These are phyloP conservation scores for Alternaria sp. DNA, from an alignment of 2,329 filamentous ascomycete species.

Conservation along the genomic window DNA sequence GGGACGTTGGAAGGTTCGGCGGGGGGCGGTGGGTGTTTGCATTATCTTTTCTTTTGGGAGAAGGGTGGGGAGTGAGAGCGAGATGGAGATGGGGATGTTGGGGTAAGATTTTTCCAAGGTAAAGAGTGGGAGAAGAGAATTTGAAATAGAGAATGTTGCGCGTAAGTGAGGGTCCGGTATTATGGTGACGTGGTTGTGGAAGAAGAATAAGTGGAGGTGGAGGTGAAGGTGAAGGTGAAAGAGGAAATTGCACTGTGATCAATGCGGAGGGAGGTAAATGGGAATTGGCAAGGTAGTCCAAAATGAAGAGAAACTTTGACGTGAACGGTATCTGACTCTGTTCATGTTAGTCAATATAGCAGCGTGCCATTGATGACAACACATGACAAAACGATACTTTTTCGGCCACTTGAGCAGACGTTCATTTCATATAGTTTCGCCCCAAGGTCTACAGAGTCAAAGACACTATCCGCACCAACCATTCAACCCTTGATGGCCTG, in stretches of 20 bases:
- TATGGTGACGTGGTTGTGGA: background rate
- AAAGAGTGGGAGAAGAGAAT: background rate
- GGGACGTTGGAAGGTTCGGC: constrained; percentile 7
- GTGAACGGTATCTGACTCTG: no score
- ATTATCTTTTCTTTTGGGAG: background rate
- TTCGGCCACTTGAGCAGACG: no score
- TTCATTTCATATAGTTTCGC: no score
- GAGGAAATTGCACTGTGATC: background rate
- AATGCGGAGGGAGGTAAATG: background rate
- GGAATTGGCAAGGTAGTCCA: background rate
- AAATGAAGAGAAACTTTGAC: background rate
- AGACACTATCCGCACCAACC: background rate
- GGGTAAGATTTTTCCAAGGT: fast-evolving
- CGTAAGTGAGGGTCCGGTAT: background rate
- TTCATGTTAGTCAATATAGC: no score
- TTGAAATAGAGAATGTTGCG: background rate
- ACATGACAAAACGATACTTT: no score
- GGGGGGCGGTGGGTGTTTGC: background rate
- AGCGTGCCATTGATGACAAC: no score
- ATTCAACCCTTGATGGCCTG: constrained; percentile 15
- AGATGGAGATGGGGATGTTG: background rate
- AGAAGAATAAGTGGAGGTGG: background rate
- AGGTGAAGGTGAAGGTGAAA: background rate
- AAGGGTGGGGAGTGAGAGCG: background rate
- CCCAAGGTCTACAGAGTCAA: no score